Evolutionary conservation across 768 basidiomycete species (phyloP), one percentile per base, ranked within the genome.

Genomic region (Brasilioporus rufonigricans): DNA sequence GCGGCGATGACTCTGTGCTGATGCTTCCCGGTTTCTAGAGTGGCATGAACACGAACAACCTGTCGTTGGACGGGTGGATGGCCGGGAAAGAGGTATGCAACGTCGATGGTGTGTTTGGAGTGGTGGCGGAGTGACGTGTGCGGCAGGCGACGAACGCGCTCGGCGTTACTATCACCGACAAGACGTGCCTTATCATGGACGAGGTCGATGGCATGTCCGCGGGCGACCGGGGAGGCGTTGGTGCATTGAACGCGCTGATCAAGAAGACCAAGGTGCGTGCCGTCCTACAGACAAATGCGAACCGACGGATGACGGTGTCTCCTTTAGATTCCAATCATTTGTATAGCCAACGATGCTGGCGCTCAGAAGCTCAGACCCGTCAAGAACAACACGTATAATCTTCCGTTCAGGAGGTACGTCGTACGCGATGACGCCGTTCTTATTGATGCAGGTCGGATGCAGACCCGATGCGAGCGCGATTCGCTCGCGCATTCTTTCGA

Each of bases 131-230:
- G 7, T 9, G 10, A 14, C 14, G 14, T 36, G 3, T n/a, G 23
- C 7, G 21, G 33, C 53, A 82, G 85, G 71, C 72, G 21, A 84
- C 82, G 10, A 91, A 89, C 57, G 81, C 83, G 1, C 73, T 82
- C 2, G 94, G 89, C 3, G 76, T 95, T 2, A 66, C 75, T 16
- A 85, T 98, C 59, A 93, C 89, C 0, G 82, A 89, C 62, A 83
- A 78, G 67, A 83, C 89, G 0, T 92, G 93, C 60, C 76, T 99
- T 43, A 98, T 99, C 67, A 98, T 99, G 96, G 97, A 99, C 65
- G 97, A 99, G 69, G 96, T 98, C 3, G 97, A 99, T 61, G 97
- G 97, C 1, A 99, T 98, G 95, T 96, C 93, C 6, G 91, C 91
- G 4, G 97, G 97, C 18, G 97, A 99, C 71, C 81, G 97, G 43